These are phyloP conservation scores for Solanum hybrid DNA, from an alignment of 305 asterid species.

Conservation along the genomic window DNA sequence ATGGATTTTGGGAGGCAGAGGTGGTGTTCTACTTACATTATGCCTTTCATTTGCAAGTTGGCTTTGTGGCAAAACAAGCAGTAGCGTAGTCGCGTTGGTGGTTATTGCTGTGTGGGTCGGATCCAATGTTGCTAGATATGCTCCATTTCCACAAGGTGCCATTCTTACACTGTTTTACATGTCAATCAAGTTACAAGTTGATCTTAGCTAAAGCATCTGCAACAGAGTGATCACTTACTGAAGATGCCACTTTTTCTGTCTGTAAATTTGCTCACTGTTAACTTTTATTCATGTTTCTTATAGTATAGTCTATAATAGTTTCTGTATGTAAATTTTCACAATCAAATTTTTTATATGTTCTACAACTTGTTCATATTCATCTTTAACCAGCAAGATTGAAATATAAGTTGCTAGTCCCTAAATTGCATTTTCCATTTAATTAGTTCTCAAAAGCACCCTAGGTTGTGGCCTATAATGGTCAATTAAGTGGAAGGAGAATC, in stretches of 20 bases:
- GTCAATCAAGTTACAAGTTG: slow-evolving; percentile 75
- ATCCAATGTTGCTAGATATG: slow-evolving; percentile 56
- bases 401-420: neutral
- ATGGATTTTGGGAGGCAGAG: slow-evolving; percentile 70
- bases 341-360: neutral
- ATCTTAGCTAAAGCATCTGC: slow-evolving; percentile 31
- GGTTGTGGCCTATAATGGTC: neutral
- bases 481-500: neutral
- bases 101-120: slow-evolving; percentile 76
- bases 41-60: slow-evolving; percentile 68
- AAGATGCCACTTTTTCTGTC: neutral
- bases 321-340: neutral
- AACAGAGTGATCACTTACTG: neutral
- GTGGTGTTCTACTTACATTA: slow-evolving; percentile 60
- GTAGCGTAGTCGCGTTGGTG: slow-evolving; percentile 53
- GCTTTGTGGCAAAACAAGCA: slow-evolving; percentile 82
- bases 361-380: neutral
- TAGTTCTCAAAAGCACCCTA: neutral
- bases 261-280: neutral
- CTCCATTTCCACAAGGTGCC: slow-evolving; percentile 87
- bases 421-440: neutral
- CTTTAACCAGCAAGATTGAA: neutral
- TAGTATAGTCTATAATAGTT: neutral
- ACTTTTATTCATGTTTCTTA: neutral
- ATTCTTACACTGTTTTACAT: slow-evolving; percentile 70